Base-by-base conservation (phyloP, 352 stramenopile species). In the Phytopythium chamaehyphon region DNA sequence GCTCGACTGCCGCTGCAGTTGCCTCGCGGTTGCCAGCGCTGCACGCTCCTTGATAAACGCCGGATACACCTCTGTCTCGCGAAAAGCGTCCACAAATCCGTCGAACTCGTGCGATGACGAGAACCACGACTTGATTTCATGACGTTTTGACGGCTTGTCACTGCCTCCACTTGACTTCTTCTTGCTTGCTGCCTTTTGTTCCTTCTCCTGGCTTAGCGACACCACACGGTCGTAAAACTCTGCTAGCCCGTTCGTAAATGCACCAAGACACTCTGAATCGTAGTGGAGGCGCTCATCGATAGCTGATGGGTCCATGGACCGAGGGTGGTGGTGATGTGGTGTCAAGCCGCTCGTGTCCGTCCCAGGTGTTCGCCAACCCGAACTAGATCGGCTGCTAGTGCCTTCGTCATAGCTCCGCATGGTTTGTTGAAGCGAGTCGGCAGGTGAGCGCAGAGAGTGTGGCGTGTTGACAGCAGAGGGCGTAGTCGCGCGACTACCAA, bases 81-180 rank as follows among this genome's bases (percentile, higher is more conserved):
- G 51, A 31, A 92, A 90, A n/a, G 73, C 75, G 47, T 89, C 71
- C n/a, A 88, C 78, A 38, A 86, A 92, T 35, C 74, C 70, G 49
- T 92, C 82, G 39, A 86, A 89, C 19, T 92, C 82, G 59, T 92
- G 82, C 11, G 78, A 86, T 2, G 78, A 90, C 37, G 79, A 90
- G 39, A 92, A 92, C 82, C 82, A 92, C 33, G 82, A 78, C 62
- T 88, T 88, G 64, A 92, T 81, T 57, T 92, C 82, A 45, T 92
- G 78, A 0, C 77, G 72, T 56, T 90, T 90, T 15, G 81, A 91
- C 45, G 80, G 62, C 21, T 81, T 77, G 38, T 54, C 65, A 12
- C 40, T 54, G 24, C 69, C 83, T 37, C 57, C 63, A 0, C 47
- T 47, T 16, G 64, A 75, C 48, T 80, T 81, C 31, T 76, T 84